Percentiles rank a stretch among this genome's conserved stretches.
Evolutionary conservation across 2,329 filamentous ascomycete species (phyloP).

Genomic region (Elsinoe batatas): DNA sequence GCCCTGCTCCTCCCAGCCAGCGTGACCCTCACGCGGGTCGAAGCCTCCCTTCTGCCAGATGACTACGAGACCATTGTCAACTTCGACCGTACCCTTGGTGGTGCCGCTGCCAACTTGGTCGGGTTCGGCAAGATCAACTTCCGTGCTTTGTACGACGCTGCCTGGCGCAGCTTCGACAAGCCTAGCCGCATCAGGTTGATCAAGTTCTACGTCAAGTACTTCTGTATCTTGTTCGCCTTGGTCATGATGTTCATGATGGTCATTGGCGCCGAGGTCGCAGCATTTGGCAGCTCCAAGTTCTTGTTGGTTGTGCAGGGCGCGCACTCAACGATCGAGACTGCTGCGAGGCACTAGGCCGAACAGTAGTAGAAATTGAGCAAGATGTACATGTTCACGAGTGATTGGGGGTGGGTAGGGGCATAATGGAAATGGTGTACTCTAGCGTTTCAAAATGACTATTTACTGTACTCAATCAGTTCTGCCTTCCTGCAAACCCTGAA

Average conservation of each 20-base stretch:
- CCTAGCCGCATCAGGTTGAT: slow-evolving; percentile 62
- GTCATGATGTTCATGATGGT: slow-evolving; percentile 21
- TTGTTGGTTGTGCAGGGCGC: neutral
- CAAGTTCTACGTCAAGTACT: slow-evolving; percentile 65
- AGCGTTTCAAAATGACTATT: neutral
- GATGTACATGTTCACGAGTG: neutral
- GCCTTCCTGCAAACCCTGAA: too few species aligned
- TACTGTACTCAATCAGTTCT: neutral
- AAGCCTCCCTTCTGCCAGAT: slow-evolving; percentile 75
- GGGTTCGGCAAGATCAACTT: slow-evolving; percentile 39
- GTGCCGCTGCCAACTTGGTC: slow-evolving; percentile 59
- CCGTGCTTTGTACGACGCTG: slow-evolving; percentile 57
- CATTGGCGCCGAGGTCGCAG: slow-evolving; percentile 20
- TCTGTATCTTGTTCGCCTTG: slow-evolving; percentile 37
- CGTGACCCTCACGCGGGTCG: slow-evolving; percentile 70
- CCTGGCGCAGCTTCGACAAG: slow-evolving; percentile 69
- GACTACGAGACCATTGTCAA: slow-evolving; percentile 76
- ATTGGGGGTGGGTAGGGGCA: neutral
- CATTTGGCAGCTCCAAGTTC: neutral
- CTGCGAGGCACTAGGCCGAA: neutral
- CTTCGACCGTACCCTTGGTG: slow-evolving; percentile 79
- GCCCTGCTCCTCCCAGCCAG: slow-evolving; percentile 68
- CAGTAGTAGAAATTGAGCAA: neutral
- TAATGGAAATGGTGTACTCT: neutral
- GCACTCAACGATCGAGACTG: neutral